phyloP scores from a whole-genome alignment of 768 basidiomycete species.

The Trametes cubensis region DNA sequence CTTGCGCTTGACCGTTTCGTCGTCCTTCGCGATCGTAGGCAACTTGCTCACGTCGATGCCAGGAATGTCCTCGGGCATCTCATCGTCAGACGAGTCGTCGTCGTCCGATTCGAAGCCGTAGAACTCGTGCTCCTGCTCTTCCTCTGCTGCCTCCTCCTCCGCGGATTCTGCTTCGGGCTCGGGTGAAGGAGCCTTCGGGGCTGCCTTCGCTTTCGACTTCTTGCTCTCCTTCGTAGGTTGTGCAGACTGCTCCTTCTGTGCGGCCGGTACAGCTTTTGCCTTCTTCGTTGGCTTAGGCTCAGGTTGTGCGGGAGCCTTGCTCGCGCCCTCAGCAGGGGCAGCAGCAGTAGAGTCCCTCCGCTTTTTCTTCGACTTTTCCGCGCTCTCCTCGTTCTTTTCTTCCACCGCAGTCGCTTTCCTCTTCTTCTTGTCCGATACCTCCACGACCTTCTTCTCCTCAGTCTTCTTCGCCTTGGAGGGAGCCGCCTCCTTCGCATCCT shows the following conservation, averaged over 20 bases:
- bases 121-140: constrained; percentile 48
- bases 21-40: constrained; percentile 89
- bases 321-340: not conserved
- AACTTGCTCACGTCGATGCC: constrained; percentile 70
- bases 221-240: constrained; percentile 6
- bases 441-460: constrained; percentile 22
- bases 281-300: constrained; percentile 13
- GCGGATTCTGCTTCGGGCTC: constrained; percentile 17
- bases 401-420: not conserved
- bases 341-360: constrained; percentile 8
- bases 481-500: not conserved
- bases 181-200: constrained; percentile 13
- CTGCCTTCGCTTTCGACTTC: constrained; percentile 16
- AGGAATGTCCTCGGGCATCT: constrained; percentile 55
- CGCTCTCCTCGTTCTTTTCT: constrained; percentile 5
- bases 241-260: not conserved
- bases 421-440: constrained; percentile 13
- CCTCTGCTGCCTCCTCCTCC: constrained; percentile 19
- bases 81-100: constrained; percentile 77
- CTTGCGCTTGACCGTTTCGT: constrained; percentile 67
- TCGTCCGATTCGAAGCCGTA: constrained; percentile 80
- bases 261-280: not conserved
- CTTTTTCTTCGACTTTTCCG: constrained; percentile 13
- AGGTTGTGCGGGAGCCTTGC: not conserved
- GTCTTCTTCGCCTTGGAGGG: constrained; percentile 20